Conservation (phyloP, 2,329 filamentous ascomycete genomes). For the Ophiosphaerella herpotricha region DNA sequence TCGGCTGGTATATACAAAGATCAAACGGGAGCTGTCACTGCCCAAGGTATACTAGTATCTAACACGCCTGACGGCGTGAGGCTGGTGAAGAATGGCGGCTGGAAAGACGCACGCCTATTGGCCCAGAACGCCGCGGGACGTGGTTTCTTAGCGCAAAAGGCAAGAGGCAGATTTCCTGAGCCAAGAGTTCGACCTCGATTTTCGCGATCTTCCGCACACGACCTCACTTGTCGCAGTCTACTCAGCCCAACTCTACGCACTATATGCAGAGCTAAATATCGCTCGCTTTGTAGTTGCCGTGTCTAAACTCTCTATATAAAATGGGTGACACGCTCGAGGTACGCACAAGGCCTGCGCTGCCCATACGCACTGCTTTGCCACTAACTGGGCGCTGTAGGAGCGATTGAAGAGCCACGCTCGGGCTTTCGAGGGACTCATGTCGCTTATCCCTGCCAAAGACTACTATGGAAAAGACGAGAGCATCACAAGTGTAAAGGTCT, state of each 20-base stretch:
- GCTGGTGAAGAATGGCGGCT: slow-evolving; percentile 11
- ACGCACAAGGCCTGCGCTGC: slow-evolving; percentile 23
- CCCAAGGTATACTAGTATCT: background rate
- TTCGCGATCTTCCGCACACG: slow-evolving; percentile 33
- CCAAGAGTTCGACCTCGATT: slow-evolving; percentile 25
- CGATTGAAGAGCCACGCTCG: slow-evolving; percentile 64
- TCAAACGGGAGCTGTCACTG: too few relatives aligned
- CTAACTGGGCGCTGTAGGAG: slow-evolving; percentile 50
- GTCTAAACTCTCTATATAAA: slow-evolving; percentile 1
- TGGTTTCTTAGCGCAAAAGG: slow-evolving; percentile 14
- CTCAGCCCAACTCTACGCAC: slow-evolving; percentile 10
- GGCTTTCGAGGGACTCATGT: slow-evolving; percentile 85
- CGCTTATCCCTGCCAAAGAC: slow-evolving; percentile 84
- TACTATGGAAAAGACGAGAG: slow-evolving; percentile 80
- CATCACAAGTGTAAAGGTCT: slow-evolving; percentile 68
- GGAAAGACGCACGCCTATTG: slow-evolving; percentile 6
- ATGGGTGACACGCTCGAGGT: slow-evolving; percentile 52
- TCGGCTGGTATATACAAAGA: background rate
- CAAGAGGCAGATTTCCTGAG: slow-evolving; percentile 16
- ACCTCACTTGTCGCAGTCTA: slow-evolving; percentile 19
- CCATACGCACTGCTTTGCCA: slow-evolving; percentile 26
- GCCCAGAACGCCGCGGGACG: background rate
- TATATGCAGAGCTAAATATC: slow-evolving; percentile 3
- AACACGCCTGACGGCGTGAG: slow-evolving; percentile 13
- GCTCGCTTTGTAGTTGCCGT: background rate